A percentile compares a stretch with the other conserved stretches of the same genome.
Evolutionary conservation across 352 stramenopile genomes (phyloP).

Genomic region (Phytophthora palmivora): DNA sequence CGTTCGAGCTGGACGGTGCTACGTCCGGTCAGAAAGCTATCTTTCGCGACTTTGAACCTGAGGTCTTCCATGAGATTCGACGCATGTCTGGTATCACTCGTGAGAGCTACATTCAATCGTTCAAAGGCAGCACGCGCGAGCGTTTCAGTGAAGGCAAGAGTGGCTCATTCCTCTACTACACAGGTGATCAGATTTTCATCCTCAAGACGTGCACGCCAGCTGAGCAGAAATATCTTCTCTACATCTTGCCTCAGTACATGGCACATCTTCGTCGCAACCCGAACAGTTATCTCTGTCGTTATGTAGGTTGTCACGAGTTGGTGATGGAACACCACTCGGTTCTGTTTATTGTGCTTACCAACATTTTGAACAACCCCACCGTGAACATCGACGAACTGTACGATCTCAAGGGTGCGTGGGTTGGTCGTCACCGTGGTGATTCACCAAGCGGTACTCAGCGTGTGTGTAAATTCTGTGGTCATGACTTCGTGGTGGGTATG

Average conservation of each 20-base stretch:
- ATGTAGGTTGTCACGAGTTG: constrained; percentile 89
- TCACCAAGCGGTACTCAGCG: constrained; percentile 72
- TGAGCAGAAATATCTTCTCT: constrained; percentile 85
- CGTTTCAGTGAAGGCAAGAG: constrained; percentile 92
- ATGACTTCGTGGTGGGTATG: constrained; percentile 89
- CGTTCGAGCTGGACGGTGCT: constrained; percentile 76
- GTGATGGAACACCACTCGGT: constrained; percentile 89
- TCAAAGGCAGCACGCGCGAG: constrained; percentile 80
- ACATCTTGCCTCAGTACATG: constrained; percentile 91
- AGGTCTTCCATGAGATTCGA: constrained; percentile 84
- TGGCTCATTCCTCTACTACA: constrained; percentile 91
- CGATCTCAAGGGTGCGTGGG: constrained; percentile 92
- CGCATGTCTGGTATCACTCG: constrained; percentile 80
- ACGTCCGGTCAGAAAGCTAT: constrained; percentile 69
- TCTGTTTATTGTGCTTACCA: constrained; percentile 89
- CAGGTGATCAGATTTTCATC: constrained; percentile 88
- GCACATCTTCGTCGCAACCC: constrained; percentile 79
- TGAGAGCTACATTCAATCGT: constrained; percentile 81
- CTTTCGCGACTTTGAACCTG: constrained; percentile 87
- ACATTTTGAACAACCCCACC: constrained; percentile 87
- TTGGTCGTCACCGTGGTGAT: constrained; percentile 77
- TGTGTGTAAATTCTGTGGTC: constrained; percentile 89
- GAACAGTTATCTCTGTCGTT: constrained; percentile 89
- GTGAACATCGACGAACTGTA: constrained; percentile 91
- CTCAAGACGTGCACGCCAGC: constrained; percentile 89